Percentiles rank a stretch among this genome's conserved stretches.
These are phyloP conservation scores for Dictyostelium firmibasis DNA, from an alignment of 78 protist species.

Conservation along the genomic window DNA sequence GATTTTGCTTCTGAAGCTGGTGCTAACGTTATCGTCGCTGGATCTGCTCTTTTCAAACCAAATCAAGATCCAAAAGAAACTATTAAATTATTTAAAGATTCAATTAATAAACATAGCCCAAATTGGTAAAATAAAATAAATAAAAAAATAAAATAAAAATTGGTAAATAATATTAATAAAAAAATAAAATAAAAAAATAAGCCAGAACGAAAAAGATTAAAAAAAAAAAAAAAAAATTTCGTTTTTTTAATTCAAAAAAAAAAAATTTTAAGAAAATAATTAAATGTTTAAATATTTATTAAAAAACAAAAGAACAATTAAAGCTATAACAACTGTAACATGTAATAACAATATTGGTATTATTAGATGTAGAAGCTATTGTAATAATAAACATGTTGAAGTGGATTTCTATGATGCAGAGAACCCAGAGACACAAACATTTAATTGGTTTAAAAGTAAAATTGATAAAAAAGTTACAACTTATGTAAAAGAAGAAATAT, in stretches of 20 bases:
- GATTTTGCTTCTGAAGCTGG: slow-evolving; percentile 95
- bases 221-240: neutral
- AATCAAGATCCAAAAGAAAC: slow-evolving; percentile 62
- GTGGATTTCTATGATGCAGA: slow-evolving; percentile 40
- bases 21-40: slow-evolving; percentile 98
- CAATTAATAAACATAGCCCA: slow-evolving; percentile 36
- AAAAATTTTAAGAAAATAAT: neutral
- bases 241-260: neutral
- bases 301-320: neutral
- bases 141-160: too few relatives aligned
- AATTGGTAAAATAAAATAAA: slow-evolving; percentile 25
- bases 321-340: neutral
- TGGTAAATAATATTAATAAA: too few relatives aligned
- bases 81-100: slow-evolving; percentile 55
- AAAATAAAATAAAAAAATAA: too few relatives aligned
- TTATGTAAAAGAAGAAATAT: neutral
- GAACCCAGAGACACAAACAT: slow-evolving; percentile 22
- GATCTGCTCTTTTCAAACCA: slow-evolving; percentile 80
- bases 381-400: neutral
- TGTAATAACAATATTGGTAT: neutral
- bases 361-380: neutral
- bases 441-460: slow-evolving; percentile 47
- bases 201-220: too few relatives aligned
- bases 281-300: neutral
- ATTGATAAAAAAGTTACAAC: slow-evolving; percentile 25